Percentiles rank a stretch among this genome's conserved stretches.
phyloP scores from a whole-genome alignment of 345 rosid genomes.

The Boechera retrofracta region DNA sequence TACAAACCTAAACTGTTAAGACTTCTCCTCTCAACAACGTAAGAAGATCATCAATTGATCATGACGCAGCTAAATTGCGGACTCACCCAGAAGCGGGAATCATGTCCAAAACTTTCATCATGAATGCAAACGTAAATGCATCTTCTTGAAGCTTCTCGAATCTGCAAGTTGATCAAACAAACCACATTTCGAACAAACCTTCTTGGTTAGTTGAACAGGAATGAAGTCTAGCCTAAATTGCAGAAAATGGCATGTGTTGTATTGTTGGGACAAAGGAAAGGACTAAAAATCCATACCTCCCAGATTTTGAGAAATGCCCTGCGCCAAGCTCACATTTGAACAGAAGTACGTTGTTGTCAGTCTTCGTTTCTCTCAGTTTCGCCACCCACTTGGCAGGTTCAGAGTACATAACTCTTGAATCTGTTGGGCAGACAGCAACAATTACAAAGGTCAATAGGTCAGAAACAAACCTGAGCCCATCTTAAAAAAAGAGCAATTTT shows the following conservation, averaged over 20 bases:
- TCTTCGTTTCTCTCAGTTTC: conserved; percentile 87
- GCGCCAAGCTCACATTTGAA: conserved; percentile 93
- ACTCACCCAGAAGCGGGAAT: conserved; percentile 54
- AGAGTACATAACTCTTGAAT: conserved; percentile 90
- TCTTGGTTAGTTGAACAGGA: background rate
- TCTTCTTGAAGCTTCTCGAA: conserved; percentile 93
- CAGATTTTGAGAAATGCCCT: conserved; percentile 95
- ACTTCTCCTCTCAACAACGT: conserved; percentile 6
- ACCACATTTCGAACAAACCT: background rate
- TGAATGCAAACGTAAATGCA: conserved; percentile 71
- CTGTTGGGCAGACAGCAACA: conserved; percentile 45
- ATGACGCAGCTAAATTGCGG: background rate
- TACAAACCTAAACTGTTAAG: conserved; percentile 1
- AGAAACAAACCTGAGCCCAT: background rate
- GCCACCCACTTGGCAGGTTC: conserved; percentile 95
- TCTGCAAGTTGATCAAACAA: conserved; percentile 53
- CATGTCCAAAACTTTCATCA: conserved; percentile 75
- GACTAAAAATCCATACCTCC: conserved; percentile 59
- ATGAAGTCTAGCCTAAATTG: background rate
- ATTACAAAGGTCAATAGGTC: background rate
- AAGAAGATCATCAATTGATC: background rate
- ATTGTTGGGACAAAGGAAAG: background rate
- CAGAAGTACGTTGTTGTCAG: conserved; percentile 68
- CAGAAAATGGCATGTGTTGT: background rate
- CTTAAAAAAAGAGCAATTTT: background rate